Conservation (phyloP, 148 eudicot species). For the Rhododendron ovatum region DNA sequence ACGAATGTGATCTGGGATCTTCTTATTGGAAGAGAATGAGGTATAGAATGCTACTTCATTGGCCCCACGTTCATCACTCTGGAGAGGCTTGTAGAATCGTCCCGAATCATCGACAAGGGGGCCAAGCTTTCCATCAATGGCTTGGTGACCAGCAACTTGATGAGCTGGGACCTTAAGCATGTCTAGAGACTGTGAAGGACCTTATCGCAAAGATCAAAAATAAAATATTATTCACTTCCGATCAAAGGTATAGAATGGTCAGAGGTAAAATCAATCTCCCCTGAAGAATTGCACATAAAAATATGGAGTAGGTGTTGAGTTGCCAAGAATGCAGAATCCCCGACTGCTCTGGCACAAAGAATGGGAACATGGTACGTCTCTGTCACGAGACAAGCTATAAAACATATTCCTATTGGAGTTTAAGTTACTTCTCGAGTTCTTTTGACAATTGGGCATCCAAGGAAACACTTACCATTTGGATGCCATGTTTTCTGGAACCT, state of each 20-base stretch:
- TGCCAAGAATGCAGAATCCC: not conserved
- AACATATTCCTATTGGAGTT: not conserved
- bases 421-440: not conserved
- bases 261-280: not conserved
- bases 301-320: not conserved
- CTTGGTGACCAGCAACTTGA: slow-evolving; percentile 95
- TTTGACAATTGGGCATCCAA: not conserved
- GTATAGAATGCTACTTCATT: slow-evolving; percentile 66
- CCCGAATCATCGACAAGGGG: slow-evolving; percentile 84
- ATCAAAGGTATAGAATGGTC: not conserved
- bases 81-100: slow-evolving; percentile 90
- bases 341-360: not conserved
- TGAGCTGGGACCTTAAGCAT: slow-evolving; percentile 66
- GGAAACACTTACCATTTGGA: not conserved
- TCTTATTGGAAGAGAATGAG: slow-evolving; percentile 50
- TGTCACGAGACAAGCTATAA: not conserved
- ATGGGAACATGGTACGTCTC: not conserved
- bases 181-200: not conserved
- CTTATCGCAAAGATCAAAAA: not conserved
- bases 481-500: not conserved
- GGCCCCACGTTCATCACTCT: slow-evolving; percentile 63
- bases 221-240: not conserved
- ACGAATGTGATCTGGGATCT: slow-evolving; percentile 50
- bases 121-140: slow-evolving; percentile 61
- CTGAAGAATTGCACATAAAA: not conserved